Evolutionary conservation across 2,329 filamentous ascomycete genomes (phyloP), one percentile per base, ranked within the genome.

Genomic region (Botrytis fragariae): DNA sequence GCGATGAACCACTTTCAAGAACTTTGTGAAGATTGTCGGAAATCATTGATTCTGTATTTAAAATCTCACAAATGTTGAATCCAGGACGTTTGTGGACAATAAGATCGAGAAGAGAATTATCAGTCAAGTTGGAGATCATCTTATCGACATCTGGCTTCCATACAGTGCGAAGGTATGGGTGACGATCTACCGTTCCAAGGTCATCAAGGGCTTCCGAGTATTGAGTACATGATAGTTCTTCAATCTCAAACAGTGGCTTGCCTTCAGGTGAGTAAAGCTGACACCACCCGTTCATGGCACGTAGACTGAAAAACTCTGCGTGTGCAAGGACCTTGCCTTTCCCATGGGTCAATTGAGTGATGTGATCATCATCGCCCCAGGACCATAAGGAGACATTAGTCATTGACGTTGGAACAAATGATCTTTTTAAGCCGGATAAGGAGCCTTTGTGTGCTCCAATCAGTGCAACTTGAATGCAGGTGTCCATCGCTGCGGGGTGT

Each of bases 401-500:
- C 68, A 61, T 70, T 8, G 54, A 70, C 3, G 68, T 70, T 32
- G 68, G 68, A 61, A 61, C 54, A n/a, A 70, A 70, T 4, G 68
- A 70, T 25, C 44, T 70, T 37, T 7, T 70, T 37, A 62, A 35
- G 10, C 44, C 54, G 7, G n/a, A 35, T 1, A 70, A 35, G 22
- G 68, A 70, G 20, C 54, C 54, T 14, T 62, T 70, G 25, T 69
- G 39, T 18, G 54, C 67, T 10, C 20, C 54, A 70, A 70, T 70
- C 16, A 70, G 25, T 45, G 39, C 54, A 29, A 84, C 84, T 72
- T 89, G 88, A 45, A 89, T 84, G 80, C 88, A 85, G 3, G 85
- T 81, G 75, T 89, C 87, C 32, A 89, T 81, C 0, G 87, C 88
- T 8, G 86, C 83, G 0, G 88, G 88, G 73, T 89, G 88, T 37